These are phyloP conservation scores for Arachnomyces sp. DNA, from an alignment of 2,329 filamentous ascomycete species.

Conservation along the genomic window DNA sequence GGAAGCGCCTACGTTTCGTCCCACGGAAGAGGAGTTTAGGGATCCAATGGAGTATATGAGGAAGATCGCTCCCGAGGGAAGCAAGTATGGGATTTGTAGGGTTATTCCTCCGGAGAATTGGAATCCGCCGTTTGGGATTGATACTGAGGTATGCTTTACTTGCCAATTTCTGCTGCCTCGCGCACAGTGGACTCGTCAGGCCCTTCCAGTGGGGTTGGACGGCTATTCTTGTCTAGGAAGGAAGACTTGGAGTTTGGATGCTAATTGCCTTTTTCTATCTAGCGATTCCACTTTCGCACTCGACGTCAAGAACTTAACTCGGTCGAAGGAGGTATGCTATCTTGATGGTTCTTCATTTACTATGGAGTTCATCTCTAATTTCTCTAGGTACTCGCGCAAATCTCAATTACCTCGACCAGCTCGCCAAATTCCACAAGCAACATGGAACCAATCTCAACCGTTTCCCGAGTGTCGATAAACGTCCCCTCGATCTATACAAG, in stretches of 20 bases:
- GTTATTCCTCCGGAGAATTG: conserved; percentile 88
- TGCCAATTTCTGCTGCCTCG: background rate
- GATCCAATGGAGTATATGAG: conserved; percentile 90
- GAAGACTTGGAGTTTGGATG: conserved; percentile 1
- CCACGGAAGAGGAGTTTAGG: conserved; percentile 87
- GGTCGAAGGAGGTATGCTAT: conserved; percentile 77
- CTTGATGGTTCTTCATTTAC: conserved; percentile 16
- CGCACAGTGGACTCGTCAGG: background rate
- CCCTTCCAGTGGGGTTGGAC: background rate
- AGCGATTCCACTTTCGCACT: conserved; percentile 96
- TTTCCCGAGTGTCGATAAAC: conserved; percentile 94
- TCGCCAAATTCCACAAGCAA: conserved; percentile 94
- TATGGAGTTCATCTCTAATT: conserved; percentile 14
- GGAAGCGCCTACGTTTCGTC: conserved; percentile 83
- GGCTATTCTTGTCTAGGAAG: background rate
- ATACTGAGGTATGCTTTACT: conserved; percentile 70
- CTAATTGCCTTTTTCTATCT: conserved; percentile 22
- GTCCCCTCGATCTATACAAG: conserved; percentile 88
- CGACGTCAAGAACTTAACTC: conserved; percentile 95
- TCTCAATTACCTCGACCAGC: conserved; percentile 87
- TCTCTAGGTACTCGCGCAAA: conserved; percentile 79
- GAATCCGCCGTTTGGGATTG: conserved; percentile 92
- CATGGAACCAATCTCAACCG: conserved; percentile 89
- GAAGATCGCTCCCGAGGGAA: conserved; percentile 80
- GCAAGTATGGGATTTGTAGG: conserved; percentile 86